Base-by-base conservation (phyloP, 352 stramenopile genomes). In the Hyaloperonospora arabidopsidis region DNA sequence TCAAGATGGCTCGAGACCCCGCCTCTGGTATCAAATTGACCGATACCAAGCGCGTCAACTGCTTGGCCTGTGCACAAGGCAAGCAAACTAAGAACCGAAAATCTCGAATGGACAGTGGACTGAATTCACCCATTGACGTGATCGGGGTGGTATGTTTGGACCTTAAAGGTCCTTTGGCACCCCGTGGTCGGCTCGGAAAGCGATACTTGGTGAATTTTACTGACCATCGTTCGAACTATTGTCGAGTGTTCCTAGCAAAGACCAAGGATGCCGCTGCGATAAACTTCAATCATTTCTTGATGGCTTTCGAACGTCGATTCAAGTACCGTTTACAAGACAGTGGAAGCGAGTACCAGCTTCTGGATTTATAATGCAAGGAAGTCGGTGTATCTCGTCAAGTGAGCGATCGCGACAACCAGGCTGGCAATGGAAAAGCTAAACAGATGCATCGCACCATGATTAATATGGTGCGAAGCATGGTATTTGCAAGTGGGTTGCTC, bases 391-490 rank as follows among this genome's bases (percentile, higher is more conserved):
- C 18, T 4, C 7, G 40, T 17, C 7, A 46, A 46, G 5, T 45
- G 17, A 45, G 38, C 38, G 38, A 45, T 7, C 3, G 8, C n/a
- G 4, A 11, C 1, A 46, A 29, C 17, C 40, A 46, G 14, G 40
- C 40, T 4, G n/a, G 18, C 7, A 46, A 46, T n/a, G 38, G 21
- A n/a, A 46, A 46, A 13, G 40, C 40, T 46, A 7, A 46, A 13
- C 6, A 15, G 2, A 45, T 45, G 39, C 39, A 45, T 17, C 39
- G 35, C 2, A 17, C 35, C 12, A 41, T 41, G 2, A 18, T 41
- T 4, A 63, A 70, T 6, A 61, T 72, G 15, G 68, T 32, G 4
- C 25, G 25, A 32, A 32, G 25, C 25, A 32, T 32, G 25, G 4
- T 32, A 8, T 32, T 32, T 0, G 25, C 25, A 10, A 10, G 4